Conservation (phyloP, 179 eudicot genomes). For the Beta lomatogona region DNA sequence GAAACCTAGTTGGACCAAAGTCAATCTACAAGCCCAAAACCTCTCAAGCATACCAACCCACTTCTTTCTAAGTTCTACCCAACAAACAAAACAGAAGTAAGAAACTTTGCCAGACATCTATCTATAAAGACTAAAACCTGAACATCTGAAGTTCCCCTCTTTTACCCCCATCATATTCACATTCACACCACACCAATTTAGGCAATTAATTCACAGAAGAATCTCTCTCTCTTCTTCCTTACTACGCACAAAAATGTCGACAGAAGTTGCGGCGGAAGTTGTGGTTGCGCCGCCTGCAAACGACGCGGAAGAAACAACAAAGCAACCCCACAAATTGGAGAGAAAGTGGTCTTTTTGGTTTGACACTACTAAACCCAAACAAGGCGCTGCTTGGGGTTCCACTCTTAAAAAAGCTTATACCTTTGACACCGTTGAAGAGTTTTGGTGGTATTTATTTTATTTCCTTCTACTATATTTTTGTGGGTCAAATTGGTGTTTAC, state of each 20-base stretch:
- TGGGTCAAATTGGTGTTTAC: background rate
- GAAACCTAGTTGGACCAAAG: background rate
- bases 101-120: background rate
- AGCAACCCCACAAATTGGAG: conserved; percentile 69
- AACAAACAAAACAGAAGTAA: background rate
- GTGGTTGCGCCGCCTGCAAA: conserved; percentile 32
- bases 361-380: conserved; percentile 87
- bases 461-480: background rate
- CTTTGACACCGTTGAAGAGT: conserved; percentile 89
- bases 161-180: background rate
- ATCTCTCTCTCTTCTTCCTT: background rate
- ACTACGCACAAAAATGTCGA: conserved; percentile 26
- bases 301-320: conserved; percentile 31
- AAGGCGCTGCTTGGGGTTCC: conserved; percentile 92
- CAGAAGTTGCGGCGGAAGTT: conserved; percentile 37
- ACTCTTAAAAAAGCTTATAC: conserved; percentile 73
- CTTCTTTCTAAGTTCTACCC: background rate
- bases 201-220: background rate
- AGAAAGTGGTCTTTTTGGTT: conserved; percentile 97
- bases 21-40: background rate
- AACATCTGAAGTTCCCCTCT: background rate
- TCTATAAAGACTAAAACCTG: background rate
- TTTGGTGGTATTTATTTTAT: conserved; percentile 64
- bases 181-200: background rate
- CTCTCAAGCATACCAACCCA: background rate